A percentile compares a stretch with the other conserved stretches of the same genome.
Conservation (phyloP, 2,329 filamentous ascomycete genomes). For the Pseudogymnoascus sp. region DNA sequence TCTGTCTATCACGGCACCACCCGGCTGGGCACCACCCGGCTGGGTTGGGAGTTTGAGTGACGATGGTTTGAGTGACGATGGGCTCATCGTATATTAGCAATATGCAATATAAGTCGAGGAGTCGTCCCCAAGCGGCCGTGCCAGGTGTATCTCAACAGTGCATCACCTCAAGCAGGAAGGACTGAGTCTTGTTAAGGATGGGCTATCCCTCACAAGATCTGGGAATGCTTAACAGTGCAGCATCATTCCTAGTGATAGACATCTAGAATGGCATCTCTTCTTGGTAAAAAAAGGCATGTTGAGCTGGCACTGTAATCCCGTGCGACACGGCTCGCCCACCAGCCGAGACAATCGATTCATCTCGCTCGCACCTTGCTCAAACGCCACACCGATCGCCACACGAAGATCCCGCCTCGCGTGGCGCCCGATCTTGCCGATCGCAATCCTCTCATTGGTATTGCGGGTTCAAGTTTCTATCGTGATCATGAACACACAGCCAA, state of each 20-base stretch:
- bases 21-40: neutral
- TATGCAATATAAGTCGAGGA: neutral
- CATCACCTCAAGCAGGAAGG: neutral
- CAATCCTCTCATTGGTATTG: neutral
- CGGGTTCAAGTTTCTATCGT: neutral
- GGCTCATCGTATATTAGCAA: neutral
- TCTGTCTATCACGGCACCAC: neutral
- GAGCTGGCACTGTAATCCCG: neutral
- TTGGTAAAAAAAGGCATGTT: neutral
- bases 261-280: neutral
- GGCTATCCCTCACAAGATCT: neutral
- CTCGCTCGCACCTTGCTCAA: neutral
- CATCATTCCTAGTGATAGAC: neutral
- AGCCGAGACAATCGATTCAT: neutral
- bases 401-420: neutral
- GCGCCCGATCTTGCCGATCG: neutral
- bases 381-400: neutral
- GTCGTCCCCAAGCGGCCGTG: neutral
- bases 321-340: neutral
- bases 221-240: neutral
- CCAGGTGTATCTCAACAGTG: too few species aligned
- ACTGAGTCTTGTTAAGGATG: neutral
- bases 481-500: neutral
- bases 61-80: neutral
- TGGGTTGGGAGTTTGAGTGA: neutral